These are phyloP conservation scores for Penicillium crustosum DNA, from an alignment of 2,329 filamentous ascomycete genomes.

Conservation along the genomic window DNA sequence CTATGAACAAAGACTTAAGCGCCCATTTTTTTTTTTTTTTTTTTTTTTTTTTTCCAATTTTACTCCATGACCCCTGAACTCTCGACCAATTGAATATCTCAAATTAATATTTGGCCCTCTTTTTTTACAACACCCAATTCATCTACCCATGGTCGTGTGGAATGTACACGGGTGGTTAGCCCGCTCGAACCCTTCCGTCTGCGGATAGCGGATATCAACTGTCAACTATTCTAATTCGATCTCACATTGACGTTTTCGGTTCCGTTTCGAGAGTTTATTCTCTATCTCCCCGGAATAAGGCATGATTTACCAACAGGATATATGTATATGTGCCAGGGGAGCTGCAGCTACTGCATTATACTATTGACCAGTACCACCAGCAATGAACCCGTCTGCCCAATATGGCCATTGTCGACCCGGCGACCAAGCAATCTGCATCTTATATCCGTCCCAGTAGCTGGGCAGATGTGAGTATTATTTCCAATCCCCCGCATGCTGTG, in stretches of 20 bases:
- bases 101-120: neutral
- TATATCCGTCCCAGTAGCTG: slow-evolving; percentile 18
- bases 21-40: neutral
- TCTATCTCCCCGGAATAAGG: neutral
- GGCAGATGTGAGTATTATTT: slow-evolving; percentile 21
- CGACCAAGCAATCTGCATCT: slow-evolving; percentile 7
- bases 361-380: slow-evolving; percentile 7
- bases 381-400: slow-evolving; percentile 2
- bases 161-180: neutral
- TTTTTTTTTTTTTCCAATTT: neutral
- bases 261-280: neutral
- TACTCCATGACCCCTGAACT: neutral
- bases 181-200: neutral
- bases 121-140: neutral
- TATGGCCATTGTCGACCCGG: slow-evolving; percentile 10
- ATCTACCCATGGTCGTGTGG: neutral
- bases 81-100: neutral
- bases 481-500: neutral
- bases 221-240: slow-evolving; percentile 6
- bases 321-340: slow-evolving; percentile 5
- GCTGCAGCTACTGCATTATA: slow-evolving; percentile 6
- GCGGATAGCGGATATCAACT: neutral
- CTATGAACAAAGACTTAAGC: neutral
- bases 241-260: slow-evolving; percentile 1
- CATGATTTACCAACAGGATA: neutral